Evolutionary conservation across 129 eudicot species (phyloP).

Genomic region (Rutidosis leptorrhynchoides): DNA sequence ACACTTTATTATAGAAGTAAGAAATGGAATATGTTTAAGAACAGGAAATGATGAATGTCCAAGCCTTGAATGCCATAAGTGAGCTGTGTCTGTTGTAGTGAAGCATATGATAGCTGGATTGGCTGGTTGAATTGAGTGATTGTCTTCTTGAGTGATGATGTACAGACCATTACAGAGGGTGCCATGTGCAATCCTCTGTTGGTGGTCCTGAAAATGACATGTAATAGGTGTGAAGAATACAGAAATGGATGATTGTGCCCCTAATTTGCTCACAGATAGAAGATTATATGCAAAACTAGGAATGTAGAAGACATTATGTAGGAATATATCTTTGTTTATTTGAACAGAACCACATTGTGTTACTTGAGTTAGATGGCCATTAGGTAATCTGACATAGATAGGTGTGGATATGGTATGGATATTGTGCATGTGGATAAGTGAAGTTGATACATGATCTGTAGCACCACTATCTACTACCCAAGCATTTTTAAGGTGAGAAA

Average conservation of each 20-base stretch:
- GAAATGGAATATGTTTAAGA: background rate
- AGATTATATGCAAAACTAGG: background rate
- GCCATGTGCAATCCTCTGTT: no score
- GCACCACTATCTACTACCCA: no score
- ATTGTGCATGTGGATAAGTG: background rate
- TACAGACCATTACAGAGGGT: no score
- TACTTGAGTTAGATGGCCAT: background rate
- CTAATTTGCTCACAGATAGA: constrained; percentile 3
- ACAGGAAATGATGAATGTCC: background rate
- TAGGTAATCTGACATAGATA: background rate
- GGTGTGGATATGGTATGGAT: background rate
- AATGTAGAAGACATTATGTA: background rate
- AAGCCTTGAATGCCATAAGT: background rate
- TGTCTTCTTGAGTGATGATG: background rate
- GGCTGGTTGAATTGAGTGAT: background rate
- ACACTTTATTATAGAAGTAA: background rate
- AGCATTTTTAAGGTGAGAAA: no score
- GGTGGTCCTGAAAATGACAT: background rate
- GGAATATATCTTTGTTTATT: background rate
- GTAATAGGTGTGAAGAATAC: background rate
- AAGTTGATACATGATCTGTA: background rate
- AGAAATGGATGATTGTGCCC: background rate
- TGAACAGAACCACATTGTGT: background rate
- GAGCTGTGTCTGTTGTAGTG: background rate
- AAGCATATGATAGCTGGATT: background rate